These are phyloP conservation scores for Hebeloma cylindrosporum DNA, from an alignment of 768 basidiomycete species.

Conservation along the genomic window DNA sequence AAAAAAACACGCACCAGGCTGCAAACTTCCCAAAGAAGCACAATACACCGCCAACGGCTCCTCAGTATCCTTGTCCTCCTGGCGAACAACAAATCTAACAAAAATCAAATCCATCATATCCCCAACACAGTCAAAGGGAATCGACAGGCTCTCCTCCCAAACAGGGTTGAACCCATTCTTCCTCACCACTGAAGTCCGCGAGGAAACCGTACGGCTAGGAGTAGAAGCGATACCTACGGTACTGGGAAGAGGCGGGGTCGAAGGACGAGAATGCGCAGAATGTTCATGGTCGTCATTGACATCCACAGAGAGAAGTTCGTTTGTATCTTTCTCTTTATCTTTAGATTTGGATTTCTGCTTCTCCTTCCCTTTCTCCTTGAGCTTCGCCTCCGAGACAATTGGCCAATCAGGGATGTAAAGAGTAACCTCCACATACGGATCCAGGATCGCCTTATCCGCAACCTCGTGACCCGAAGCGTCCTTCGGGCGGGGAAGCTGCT, in stretches of 20 bases:
- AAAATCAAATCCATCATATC: constrained; percentile 83
- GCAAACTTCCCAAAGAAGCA: constrained; percentile 68
- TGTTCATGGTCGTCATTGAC: too few relatives aligned
- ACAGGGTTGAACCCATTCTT: constrained; percentile 93
- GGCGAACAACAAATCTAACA: constrained; percentile 73
- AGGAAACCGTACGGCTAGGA: constrained; percentile 45
- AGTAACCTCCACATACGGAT: constrained; percentile 83
- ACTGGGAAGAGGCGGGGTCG: constrained; percentile 14
- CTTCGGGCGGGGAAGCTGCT: constrained; percentile 79
- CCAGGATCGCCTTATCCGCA: constrained; percentile 51
- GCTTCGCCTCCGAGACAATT: constrained; percentile 23
- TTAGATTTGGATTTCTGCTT: too few relatives aligned
- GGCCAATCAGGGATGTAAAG: constrained; percentile 77
- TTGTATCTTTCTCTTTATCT: too few relatives aligned
- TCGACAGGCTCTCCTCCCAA: constrained; percentile 69
- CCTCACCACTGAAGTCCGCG: constrained; percentile 63
- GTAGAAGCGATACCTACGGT: constrained; percentile 25
- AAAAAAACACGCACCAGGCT: constrained; percentile 56
- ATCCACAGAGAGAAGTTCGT: too few relatives aligned
- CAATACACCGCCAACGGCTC: constrained; percentile 76
- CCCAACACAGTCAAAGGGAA: constrained; percentile 75
- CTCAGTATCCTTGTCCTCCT: constrained; percentile 48
- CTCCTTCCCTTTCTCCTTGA: constrained; percentile 4
- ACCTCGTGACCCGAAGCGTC: constrained; percentile 62
- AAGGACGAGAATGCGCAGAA: too few relatives aligned